Evolutionary conservation across 805 yeast genomes (phyloP), one percentile per base, ranked within the genome.

Genomic region (Pichia occidentalis): DNA sequence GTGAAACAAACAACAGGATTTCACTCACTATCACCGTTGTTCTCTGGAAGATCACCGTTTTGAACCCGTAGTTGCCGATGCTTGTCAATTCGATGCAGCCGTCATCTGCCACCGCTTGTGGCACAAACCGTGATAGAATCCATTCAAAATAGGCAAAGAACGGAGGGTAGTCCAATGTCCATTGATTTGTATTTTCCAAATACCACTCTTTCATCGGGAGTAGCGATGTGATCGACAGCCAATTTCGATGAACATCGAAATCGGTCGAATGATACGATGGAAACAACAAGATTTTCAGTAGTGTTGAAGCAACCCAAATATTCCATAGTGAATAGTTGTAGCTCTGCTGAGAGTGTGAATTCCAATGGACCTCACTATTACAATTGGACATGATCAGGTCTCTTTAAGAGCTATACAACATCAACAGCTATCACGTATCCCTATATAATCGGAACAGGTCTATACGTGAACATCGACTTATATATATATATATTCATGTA

Each of bases 111-210:
- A 84, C 94, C 0, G 54, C 21, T 2, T 49, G 34, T 0, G 95
- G 95, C 1, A 83, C 90, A 39, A 84, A 68, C 36, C 69, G 79
- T 0, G 95, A 69, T 33, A 92, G 56, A 3, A 70, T 16, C 84
- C 87, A 86, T 59, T 92, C 98, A 50, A 92, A 90, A 60, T 86
- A 88, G 0, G 98, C 98, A 60, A 92, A 92, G 52, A 87, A 85
- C 0, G 99, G 99, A 9, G 99, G 98, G 61, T 90, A 92, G 59
- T 92, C 98, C 28, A 92, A 64, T 0, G 97, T 92, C 97, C 97
- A 92, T 54, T 83, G 87, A 31, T 76, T 73, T 0, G 85, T 76
- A 32, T 67, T 59, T 47, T 92, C 95, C 29, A 68, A 56, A 56
- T 92, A 92, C 99, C 99, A 92, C 38, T 81, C 57, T 12, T 62